Evolutionary conservation across 2,329 filamentous ascomycete genomes (phyloP).

Genomic region (Orbilia quercus): DNA sequence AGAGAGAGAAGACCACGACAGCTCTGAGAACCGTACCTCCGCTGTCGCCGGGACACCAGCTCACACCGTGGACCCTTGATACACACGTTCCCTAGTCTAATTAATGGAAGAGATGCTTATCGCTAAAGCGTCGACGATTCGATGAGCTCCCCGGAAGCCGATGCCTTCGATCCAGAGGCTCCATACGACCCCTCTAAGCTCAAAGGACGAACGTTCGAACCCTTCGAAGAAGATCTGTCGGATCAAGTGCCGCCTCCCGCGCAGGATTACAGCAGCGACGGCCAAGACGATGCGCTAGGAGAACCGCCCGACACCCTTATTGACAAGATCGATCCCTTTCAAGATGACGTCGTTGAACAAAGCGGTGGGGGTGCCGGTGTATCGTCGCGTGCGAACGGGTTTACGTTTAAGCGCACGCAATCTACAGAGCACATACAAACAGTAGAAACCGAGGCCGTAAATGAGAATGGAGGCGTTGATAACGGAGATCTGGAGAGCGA

Average conservation of each 20-base stretch:
- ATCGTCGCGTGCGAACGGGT: conserved; percentile 39
- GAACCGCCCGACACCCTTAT: conserved; percentile 44
- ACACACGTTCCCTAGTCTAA: background rate
- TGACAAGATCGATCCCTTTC: conserved; percentile 34
- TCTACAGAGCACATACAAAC: conserved; percentile 41
- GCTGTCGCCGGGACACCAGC: conserved; percentile 39
- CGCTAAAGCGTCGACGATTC: conserved; percentile 48
- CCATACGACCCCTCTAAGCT: conserved; percentile 45
- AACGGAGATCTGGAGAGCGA: conserved; percentile 55
- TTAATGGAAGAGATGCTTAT: conserved; percentile 48
- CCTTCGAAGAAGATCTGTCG: conserved; percentile 47
- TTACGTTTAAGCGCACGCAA: conserved; percentile 51
- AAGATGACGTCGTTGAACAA: conserved; percentile 14
- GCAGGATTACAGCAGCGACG: conserved; percentile 9
- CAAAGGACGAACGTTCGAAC: conserved; percentile 52
- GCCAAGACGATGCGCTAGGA: conserved; percentile 20
- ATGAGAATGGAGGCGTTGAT: conserved; percentile 45
- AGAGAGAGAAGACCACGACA: conserved; percentile 12
- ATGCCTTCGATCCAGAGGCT: conserved; percentile 56
- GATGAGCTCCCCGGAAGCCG: conserved; percentile 56
- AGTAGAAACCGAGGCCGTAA: conserved; percentile 26
- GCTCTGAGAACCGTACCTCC: conserved; percentile 11
- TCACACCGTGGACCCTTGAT: conserved; percentile 22
- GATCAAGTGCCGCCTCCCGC: conserved; percentile 18
- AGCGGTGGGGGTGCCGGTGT: background rate